Evolutionary conservation across 805 yeast genomes (phyloP).

Genomic region (Yarrowia sp.): DNA sequence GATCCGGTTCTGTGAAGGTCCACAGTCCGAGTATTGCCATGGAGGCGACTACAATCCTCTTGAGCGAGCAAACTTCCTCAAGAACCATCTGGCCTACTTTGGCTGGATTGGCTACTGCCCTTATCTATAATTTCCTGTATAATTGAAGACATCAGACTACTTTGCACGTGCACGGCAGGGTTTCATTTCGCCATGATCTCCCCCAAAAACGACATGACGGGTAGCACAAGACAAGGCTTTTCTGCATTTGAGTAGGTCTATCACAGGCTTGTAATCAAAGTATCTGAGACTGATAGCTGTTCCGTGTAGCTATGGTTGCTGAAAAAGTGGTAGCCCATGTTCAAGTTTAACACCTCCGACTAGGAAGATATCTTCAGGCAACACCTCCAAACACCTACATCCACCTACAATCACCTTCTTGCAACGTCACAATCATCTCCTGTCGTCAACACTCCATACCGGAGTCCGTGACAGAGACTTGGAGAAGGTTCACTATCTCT

Average conservation of each 20-base stretch:
- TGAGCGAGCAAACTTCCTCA: slow-evolving; percentile 31
- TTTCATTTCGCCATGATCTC: background rate
- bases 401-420: too few relatives aligned
- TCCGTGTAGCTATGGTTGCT: too few relatives aligned
- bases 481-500: background rate
- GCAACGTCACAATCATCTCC: too few relatives aligned
- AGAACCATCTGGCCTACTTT: slow-evolving; percentile 31
- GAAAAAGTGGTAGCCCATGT: too few relatives aligned
- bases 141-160: background rate
- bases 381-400: too few relatives aligned
- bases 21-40: slow-evolving; percentile 27
- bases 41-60: slow-evolving; percentile 27
- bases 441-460: background rate
- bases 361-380: too few relatives aligned
- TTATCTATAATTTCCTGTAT: slow-evolving; percentile 6
- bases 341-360: too few relatives aligned
- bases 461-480: background rate
- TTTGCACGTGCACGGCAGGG: background rate
- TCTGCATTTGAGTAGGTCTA: background rate
- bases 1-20: slow-evolving; percentile 23
- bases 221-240: background rate
- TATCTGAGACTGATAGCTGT: too few relatives aligned
- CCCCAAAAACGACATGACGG: background rate
- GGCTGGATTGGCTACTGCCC: slow-evolving; percentile 32
- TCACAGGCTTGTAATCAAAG: background rate